Evolutionary conservation across 164 flowering plant genomes (phyloP).

Genomic region (Pachysandra terminalis): DNA sequence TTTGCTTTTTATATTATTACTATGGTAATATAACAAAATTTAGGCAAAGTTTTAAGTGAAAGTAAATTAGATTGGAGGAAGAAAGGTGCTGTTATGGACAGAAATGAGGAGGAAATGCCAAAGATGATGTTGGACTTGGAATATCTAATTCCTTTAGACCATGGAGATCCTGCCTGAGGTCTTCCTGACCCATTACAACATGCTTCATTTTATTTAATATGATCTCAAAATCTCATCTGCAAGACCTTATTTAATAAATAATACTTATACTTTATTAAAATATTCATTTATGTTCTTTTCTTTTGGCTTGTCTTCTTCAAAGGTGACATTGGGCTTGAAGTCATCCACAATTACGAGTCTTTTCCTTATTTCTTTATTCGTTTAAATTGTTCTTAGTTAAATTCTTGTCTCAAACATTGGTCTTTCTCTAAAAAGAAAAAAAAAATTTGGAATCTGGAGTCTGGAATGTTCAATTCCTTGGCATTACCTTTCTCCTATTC

Average conservation of each 20-base stretch:
- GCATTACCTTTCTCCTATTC: not conserved
- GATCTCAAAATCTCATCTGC: slow-evolving; percentile 30
- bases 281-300: slow-evolving; percentile 7
- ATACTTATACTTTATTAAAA: not conserved
- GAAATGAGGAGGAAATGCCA: slow-evolving; percentile 27
- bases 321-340: slow-evolving; percentile 42
- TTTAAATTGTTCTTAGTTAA: slow-evolving; percentile 15
- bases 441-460: not conserved
- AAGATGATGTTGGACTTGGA: slow-evolving; percentile 47
- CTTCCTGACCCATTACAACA: slow-evolving; percentile 56
- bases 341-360: slow-evolving; percentile 32
- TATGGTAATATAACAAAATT: slow-evolving; percentile 7
- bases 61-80: slow-evolving; percentile 23
- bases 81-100: slow-evolving; percentile 27
- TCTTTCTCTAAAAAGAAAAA: no score
- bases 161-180: slow-evolving; percentile 59
- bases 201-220: slow-evolving; percentile 27
- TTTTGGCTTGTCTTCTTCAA: slow-evolving; percentile 32
- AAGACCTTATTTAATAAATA: slow-evolving; percentile 22
- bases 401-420: slow-evolving; percentile 19
- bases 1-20: slow-evolving; percentile 4
- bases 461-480: not conserved
- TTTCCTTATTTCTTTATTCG: slow-evolving; percentile 16
- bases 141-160: slow-evolving; percentile 40
- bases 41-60: slow-evolving; percentile 7